phyloP scores from a whole-genome alignment of 768 basidiomycete species.

The Podaxis pistillaris region DNA sequence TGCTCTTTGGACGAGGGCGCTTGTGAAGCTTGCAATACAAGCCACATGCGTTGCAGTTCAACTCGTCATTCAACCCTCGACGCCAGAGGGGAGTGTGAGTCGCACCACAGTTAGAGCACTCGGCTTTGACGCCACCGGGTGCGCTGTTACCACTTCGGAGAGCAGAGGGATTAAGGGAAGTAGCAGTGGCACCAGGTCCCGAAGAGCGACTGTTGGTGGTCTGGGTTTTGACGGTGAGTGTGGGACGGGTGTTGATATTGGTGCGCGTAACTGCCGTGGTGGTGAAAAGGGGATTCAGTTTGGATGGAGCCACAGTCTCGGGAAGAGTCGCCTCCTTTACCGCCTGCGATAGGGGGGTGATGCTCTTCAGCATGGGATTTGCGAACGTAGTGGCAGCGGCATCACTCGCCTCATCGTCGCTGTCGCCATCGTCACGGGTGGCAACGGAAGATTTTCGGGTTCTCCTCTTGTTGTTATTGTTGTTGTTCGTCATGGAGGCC shows the following conservation, averaged over 20 bases:
- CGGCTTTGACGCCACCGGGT: conserved; percentile 67
- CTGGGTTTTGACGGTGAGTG: conserved; percentile 62
- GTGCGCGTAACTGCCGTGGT: conserved; percentile 30
- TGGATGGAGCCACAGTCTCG: conserved; percentile 57
- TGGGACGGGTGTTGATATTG: conserved; percentile 44
- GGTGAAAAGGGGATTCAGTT: conserved; percentile 53
- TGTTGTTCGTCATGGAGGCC: conserved; percentile 15
- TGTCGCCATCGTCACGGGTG: conserved; percentile 32
- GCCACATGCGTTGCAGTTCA: conserved; percentile 89
- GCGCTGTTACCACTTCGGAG: conserved; percentile 40
- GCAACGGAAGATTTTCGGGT: conserved; percentile 21
- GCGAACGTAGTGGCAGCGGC: conserved; percentile 29
- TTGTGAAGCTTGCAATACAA: conserved; percentile 91
- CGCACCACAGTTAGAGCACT: conserved; percentile 86
- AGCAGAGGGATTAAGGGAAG: conserved; percentile 48
- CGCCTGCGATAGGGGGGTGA: conserved; percentile 36
- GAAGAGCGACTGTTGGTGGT: conserved; percentile 47
- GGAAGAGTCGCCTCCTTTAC: conserved; percentile 40
- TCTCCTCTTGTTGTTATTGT: conserved; percentile 16
- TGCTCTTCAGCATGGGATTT: conserved; percentile 28
- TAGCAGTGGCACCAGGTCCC: conserved; percentile 65
- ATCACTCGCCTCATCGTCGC: conserved; percentile 33
- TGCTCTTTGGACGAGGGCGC: conserved; percentile 83
- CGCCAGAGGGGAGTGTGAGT: conserved; percentile 89
- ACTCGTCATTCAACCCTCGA: conserved; percentile 80